Base-by-base conservation (phyloP, 768 basidiomycete genomes). In the Glaciozyma antarctica region DNA sequence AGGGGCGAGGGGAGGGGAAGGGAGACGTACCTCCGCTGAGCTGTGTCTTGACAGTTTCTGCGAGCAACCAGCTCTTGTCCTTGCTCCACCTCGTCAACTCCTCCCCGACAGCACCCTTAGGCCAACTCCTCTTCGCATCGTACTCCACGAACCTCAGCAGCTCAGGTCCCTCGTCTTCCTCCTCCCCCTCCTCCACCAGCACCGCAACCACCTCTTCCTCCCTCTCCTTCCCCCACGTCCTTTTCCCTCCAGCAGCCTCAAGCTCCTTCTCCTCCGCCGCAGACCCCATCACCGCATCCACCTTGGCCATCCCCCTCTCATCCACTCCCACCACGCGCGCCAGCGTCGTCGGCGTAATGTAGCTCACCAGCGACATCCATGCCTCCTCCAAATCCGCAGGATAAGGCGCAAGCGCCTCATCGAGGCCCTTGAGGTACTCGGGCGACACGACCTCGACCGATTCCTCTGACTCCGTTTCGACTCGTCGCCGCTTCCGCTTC, bases 41-140 rank as follows among this genome's bases (percentile, higher is more conserved):
- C 28, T 75, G 70, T 10, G 43, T 30, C 10, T 54, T 43, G 8
- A 78, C 67, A 0, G 77, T 74, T 22, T 74, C 21, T 7, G 66
- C 68, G 58, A 77, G 56, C 16, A 77, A 60, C 78, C 77, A 78
- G 64, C 75, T 77, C 72, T 78, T 78, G 68, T 79, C 78, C 58
- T 63, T 73, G 22, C 77, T 75, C 64, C 71, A 76, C 57, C 69
- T 58, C 19, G 74, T 78, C 0, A 78, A 58, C 52, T 78, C 77
- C 54, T 77, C 77, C 0, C 78, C 78, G 0, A 76, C 69, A 1
- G 76, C 78, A 1, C 77, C 77, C 0, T 65, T 56, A 26, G 72
- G 70, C 78, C 78, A 79, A 44, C 76, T 77, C 56, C 77, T 59
- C 71, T 76, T 77, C 44, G 77, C 61, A 45, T 77, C 73, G 47